Evolutionary conservation across 371 early-diverging fungal species (phyloP).

Genomic region (Dinochytrium kinnereticum): DNA sequence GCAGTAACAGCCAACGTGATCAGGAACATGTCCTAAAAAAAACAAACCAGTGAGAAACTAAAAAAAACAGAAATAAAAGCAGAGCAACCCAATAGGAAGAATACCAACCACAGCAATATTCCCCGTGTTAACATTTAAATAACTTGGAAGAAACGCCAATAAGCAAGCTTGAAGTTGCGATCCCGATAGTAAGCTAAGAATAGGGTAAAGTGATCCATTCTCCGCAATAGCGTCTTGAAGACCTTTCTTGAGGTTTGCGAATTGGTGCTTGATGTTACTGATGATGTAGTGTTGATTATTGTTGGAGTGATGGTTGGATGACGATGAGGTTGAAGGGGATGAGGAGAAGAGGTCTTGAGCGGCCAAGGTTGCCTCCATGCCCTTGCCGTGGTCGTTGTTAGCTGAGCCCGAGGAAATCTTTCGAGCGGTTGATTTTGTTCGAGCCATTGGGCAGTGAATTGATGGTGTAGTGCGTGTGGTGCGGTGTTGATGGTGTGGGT

Average conservation of each 20-base stretch:
- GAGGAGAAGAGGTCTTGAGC: background rate
- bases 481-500: conserved; percentile 2
- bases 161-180: conserved; percentile 41
- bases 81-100: too few relatives aligned
- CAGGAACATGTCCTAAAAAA: conserved; percentile 57
- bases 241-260: conserved; percentile 7
- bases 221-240: conserved; percentile 25
- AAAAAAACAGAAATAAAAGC: too few relatives aligned
- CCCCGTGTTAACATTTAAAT: conserved; percentile 38
- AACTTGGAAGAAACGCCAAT: conserved; percentile 45
- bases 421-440: conserved; percentile 2
- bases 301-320: background rate
- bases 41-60: too few relatives aligned
- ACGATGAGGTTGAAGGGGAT: background rate
- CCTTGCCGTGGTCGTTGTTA: background rate
- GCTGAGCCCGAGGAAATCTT: background rate
- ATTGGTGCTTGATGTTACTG: background rate
- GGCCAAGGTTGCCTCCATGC: background rate
- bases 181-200: conserved; percentile 34
- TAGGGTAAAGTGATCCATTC: conserved; percentile 30
- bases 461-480: background rate
- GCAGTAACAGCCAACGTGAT: conserved; percentile 38
- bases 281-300: background rate
- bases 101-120: conserved; percentile 47
- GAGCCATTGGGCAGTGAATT: background rate